Conservation (phyloP, 164 flowering plant species). For the Malania oleifera region DNA sequence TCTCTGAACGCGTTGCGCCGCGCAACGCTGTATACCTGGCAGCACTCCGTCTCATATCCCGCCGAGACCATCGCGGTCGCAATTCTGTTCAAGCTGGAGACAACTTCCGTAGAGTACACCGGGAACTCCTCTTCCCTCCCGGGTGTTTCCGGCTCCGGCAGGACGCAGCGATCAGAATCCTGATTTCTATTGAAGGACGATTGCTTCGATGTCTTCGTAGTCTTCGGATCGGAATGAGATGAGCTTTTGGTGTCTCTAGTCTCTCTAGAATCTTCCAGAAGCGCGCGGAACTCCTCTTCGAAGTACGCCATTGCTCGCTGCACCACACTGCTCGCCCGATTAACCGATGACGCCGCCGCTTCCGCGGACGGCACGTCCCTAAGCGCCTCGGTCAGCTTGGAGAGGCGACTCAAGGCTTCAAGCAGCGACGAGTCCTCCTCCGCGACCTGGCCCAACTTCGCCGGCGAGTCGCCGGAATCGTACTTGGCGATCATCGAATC, state of each 20-base stretch:
- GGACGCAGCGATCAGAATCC: constrained; percentile 12
- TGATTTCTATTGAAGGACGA: constrained; percentile 3
- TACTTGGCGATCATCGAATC: constrained; percentile 24
- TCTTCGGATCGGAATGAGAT: background rate
- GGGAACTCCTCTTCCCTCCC: constrained; percentile 28
- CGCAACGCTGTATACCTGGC: constrained; percentile 35
- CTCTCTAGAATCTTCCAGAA: constrained; percentile 36
- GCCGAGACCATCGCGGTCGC: constrained; percentile 49
- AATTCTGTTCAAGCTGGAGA: constrained; percentile 32
- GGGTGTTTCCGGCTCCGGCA: constrained; percentile 11
- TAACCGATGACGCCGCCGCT: constrained; percentile 8
- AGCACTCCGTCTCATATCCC: constrained; percentile 67
- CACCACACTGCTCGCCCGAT: constrained; percentile 30
- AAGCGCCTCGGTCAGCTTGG: constrained; percentile 22
- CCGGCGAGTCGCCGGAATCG: background rate
- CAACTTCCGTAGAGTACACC: constrained; percentile 31
- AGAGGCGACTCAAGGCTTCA: constrained; percentile 23
- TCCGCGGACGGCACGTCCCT: constrained; percentile 5
- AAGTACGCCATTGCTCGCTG: constrained; percentile 56
- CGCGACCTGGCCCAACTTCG: constrained; percentile 17
- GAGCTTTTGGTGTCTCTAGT: background rate
- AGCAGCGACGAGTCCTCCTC: constrained; percentile 28
- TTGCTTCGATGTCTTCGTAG: background rate
- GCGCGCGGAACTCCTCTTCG: constrained; percentile 58
- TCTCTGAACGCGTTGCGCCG: constrained; percentile 40